Base-by-base conservation (phyloP, 2,329 filamentous ascomycete species). In the Parafenestella ontariensis region DNA sequence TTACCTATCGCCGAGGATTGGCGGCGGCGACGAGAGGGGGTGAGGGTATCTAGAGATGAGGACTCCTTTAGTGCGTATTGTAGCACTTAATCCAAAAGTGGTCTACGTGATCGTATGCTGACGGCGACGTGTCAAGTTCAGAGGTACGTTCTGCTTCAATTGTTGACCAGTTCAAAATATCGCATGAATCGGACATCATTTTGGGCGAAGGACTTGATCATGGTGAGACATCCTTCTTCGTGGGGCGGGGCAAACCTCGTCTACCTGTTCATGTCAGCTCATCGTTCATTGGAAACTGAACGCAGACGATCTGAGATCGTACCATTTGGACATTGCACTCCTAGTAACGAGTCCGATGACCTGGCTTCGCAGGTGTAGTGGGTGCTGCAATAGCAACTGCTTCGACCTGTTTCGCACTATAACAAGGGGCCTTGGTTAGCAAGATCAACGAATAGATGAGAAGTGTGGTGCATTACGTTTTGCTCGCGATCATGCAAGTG, bases 391-490 rank as follows among this genome's bases (percentile, higher is more conserved):
- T 49, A 42, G 26, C 45, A 7, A 26, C 34, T 21, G 55, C 48
- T 46, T 64, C 61, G 46, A 49, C 26, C 28, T 52, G 52, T 34
- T 61, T 56, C 36, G 52, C 50, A 53, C 63, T 66, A 44, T 49
- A 33, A 49, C 7, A 10, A 46, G 47, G 24, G 31, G 26, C n/a
- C 20, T 41, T 29, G 15, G 54, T 60, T 34, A 60, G 58, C 54
- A 52, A 52, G 33, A 41, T 50, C 50, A 49, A 43, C 20, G 50
- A 47, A 33, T 26, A 45, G n/a, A 28, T 48, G 47, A 66, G 59
- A 59, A 59, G 49, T 58, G 55, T 65, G 65, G 62, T 65, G 59
- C 55, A 66, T 69, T 69, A 69, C 65, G 62, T 69, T 69, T 65
- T 61, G 59, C 59, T 62, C 64, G 62, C 52, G 42, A 57, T 39